Evolutionary conservation across 2,329 filamentous ascomycete genomes (phyloP).

Genomic region (Curvularia sp.): DNA sequence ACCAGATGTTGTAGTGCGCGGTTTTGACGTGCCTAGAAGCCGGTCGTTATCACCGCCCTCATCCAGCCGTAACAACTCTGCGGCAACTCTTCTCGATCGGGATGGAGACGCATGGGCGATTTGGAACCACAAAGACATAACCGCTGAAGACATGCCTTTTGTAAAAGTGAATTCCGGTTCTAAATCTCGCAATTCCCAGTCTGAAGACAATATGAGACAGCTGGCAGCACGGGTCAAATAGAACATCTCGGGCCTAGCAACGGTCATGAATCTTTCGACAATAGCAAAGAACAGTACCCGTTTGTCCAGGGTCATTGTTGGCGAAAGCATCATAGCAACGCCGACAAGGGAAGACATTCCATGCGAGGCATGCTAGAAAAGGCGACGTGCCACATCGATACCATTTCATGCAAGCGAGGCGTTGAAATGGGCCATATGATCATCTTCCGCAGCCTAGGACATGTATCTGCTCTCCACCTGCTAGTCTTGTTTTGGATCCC

Average conservation of each 20-base stretch:
- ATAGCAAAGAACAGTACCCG: neutral
- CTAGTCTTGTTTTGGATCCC: too few relatives aligned
- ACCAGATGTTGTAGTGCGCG: constrained; percentile 15
- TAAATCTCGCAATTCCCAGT: neutral
- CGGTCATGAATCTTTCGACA: neutral
- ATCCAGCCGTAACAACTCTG: constrained; percentile 6
- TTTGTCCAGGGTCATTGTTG: neutral
- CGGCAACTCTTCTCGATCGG: constrained; percentile 16
- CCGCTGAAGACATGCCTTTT: constrained; percentile 13
- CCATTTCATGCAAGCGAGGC: neutral
- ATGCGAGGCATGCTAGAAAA: neutral
- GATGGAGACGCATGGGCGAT: constrained; percentile 15
- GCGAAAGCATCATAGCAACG: neutral
- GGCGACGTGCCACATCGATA: neutral
- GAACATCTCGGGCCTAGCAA: neutral
- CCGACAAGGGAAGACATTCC: neutral
- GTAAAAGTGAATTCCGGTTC: neutral
- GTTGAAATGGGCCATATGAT: neutral
- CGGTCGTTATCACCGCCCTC: neutral
- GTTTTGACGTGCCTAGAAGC: constrained; percentile 13
- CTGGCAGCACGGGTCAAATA: too few relatives aligned
- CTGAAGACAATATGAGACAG: neutral
- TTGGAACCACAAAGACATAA: constrained; percentile 13
- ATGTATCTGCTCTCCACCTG: too few relatives aligned
- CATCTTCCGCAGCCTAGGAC: too few relatives aligned